A percentile compares a stretch with the other conserved stretches of the same genome.
Conservation (phyloP, 2,329 filamentous ascomycete species). For the Alternaria sp. region DNA sequence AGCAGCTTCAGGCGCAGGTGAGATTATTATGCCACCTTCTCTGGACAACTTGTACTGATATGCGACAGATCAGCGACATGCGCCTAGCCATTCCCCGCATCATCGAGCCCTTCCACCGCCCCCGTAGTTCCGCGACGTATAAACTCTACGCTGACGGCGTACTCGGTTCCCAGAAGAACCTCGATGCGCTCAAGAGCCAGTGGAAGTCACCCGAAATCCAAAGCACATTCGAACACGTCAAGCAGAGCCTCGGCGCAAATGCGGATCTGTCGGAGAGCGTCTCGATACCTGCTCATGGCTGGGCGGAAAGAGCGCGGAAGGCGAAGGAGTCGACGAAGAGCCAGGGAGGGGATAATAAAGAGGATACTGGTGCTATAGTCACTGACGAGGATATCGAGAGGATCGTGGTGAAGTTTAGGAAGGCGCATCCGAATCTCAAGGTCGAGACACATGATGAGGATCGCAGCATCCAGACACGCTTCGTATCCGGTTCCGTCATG, state of each 20-base stretch:
- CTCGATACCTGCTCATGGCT: constrained; percentile 48
- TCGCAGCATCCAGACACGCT: constrained; percentile 34
- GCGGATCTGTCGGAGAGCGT: constrained; percentile 45
- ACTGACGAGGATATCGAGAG: constrained; percentile 28
- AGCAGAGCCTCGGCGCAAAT: constrained; percentile 45
- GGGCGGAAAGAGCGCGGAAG: constrained; percentile 39
- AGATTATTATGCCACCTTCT: not conserved
- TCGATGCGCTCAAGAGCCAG: constrained; percentile 45
- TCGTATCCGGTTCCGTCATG: constrained; percentile 30
- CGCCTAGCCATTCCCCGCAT: constrained; percentile 53
- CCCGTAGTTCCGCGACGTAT: constrained; percentile 43
- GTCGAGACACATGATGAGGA: constrained; percentile 33
- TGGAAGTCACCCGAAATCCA: constrained; percentile 50
- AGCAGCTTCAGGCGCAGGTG: constrained; percentile 53
- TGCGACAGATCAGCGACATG: constrained; percentile 49
- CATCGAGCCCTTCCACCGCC: constrained; percentile 47
- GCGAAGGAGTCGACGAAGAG: constrained; percentile 23
- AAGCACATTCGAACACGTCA: constrained; percentile 41
- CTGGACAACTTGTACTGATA: constrained; percentile 5
- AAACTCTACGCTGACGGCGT: constrained; percentile 48
- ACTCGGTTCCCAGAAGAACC: constrained; percentile 40
- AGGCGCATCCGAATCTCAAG: constrained; percentile 35
- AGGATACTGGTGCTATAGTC: constrained; percentile 16
- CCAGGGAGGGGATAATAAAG: constrained; percentile 9
- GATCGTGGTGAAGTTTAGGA: constrained; percentile 34